phyloP scores from a whole-genome alignment of 345 rosid species.

The Fremontodendron californicum region DNA sequence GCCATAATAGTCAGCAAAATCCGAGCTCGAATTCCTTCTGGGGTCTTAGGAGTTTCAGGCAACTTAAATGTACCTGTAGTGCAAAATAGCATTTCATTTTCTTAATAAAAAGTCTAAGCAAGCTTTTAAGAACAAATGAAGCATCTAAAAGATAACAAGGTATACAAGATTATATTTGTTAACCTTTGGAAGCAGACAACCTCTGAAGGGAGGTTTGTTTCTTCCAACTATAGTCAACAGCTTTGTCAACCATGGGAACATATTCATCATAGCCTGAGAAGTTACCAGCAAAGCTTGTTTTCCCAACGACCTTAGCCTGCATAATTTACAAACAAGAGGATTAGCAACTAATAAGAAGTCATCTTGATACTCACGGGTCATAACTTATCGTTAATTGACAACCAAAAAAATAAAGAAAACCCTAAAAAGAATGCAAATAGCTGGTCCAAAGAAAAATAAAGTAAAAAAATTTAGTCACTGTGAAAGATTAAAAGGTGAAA shows the following conservation, averaged over 20 bases:
- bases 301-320: constrained; percentile 71
- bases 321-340: constrained; percentile 13
- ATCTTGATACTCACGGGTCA: background rate
- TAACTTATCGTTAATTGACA: background rate
- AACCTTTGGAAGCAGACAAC: constrained; percentile 60
- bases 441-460: constrained; percentile 5
- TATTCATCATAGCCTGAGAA: constrained; percentile 96
- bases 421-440: background rate
- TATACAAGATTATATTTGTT: background rate
- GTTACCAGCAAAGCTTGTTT: constrained; percentile 50
- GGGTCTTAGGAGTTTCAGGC: constrained; percentile 43
- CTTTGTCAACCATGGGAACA: constrained; percentile 97
- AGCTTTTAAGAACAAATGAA: background rate
- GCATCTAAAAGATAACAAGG: background rate
- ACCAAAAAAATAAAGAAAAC: background rate
- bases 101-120: background rate
- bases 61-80: constrained; percentile 41
- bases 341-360: background rate
- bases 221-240: constrained; percentile 87
- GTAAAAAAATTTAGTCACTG: background rate
- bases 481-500: background rate
- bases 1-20: constrained; percentile 44
- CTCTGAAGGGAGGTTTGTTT: constrained; percentile 49
- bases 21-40: constrained; percentile 51
- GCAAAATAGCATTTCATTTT: constrained; percentile 14